These are phyloP conservation scores for Bonia amplexicaulis DNA, from an alignment of 176 grass and related monocot genomes.

Conservation along the genomic window DNA sequence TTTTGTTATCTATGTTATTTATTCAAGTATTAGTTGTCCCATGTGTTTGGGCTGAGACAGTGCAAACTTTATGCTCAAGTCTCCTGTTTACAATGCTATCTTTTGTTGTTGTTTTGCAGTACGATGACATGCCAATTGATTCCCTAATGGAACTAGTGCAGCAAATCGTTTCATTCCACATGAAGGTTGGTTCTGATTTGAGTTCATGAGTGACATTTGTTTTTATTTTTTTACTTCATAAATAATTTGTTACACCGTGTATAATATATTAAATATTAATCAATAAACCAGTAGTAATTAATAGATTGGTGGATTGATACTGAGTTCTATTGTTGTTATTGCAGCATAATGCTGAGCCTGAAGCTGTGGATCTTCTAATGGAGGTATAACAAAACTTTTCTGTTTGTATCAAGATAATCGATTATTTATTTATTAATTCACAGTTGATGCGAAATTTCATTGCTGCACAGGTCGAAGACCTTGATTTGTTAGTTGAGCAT, in stretches of 20 bases:
- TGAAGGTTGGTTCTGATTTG: constrained; percentile 43
- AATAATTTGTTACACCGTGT: neutral
- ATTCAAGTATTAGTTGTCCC: neutral
- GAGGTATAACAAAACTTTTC: constrained; percentile 32
- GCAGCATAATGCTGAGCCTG: constrained; percentile 76
- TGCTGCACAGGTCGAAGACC: constrained; percentile 50
- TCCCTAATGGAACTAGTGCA: constrained; percentile 66
- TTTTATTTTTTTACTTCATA: neutral
- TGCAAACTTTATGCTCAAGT: neutral
- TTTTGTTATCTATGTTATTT: neutral
- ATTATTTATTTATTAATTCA: neutral
- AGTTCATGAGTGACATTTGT: neutral
- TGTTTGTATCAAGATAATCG: neutral
- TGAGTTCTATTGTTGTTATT: constrained; percentile 6
- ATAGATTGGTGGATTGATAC: neutral
- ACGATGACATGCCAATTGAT: constrained; percentile 58
- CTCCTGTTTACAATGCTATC: neutral
- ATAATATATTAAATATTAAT: neutral
- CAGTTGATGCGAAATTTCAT: constrained; percentile 2
- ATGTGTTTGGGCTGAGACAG: neutral
- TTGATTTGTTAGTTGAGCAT: constrained; percentile 67
- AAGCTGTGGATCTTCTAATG: constrained; percentile 82
- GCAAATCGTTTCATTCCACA: constrained; percentile 75
- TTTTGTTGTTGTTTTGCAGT: constrained; percentile 22
- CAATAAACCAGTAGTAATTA: neutral